These are phyloP conservation scores for Liriodendron chinense DNA, from an alignment of 164 flowering plant genomes.

Conservation along the genomic window DNA sequence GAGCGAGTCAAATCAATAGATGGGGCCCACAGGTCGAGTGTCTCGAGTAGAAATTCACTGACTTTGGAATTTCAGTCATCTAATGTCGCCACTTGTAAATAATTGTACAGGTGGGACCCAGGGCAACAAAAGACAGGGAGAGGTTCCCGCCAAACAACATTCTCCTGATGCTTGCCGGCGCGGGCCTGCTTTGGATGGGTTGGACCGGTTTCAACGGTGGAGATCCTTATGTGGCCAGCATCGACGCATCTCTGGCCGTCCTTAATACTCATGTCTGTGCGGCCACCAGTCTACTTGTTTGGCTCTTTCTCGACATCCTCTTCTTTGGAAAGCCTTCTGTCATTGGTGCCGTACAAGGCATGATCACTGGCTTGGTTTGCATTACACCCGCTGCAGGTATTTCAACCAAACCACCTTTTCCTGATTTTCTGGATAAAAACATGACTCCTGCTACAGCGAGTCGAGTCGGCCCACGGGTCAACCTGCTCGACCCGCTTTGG, in stretches of 20 bases:
- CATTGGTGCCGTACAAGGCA: slow-evolving; percentile 36
- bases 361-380: slow-evolving; percentile 37
- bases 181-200: slow-evolving; percentile 35
- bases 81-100: no score
- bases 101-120: slow-evolving; percentile 27
- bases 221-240: slow-evolving; percentile 23
- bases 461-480: no score
- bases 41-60: no score
- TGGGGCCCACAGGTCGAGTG: no score
- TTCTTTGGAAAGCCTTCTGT: slow-evolving; percentile 36
- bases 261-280: slow-evolving; percentile 30
- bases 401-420: background rate
- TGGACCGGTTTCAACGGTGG: slow-evolving; percentile 37
- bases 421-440: no score
- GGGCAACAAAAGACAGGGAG: slow-evolving; percentile 25
- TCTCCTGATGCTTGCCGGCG: slow-evolving; percentile 27
- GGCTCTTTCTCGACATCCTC: slow-evolving; percentile 28
- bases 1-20: no score
- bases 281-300: slow-evolving; percentile 29
- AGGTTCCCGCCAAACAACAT: slow-evolving; percentile 35
- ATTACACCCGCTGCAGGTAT: slow-evolving; percentile 36
- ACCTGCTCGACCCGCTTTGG: no score
- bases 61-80: no score
- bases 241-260: slow-evolving; percentile 30
- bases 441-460: no score